These are phyloP conservation scores for Pholiota conissans DNA, from an alignment of 768 basidiomycete species.

Conservation along the genomic window DNA sequence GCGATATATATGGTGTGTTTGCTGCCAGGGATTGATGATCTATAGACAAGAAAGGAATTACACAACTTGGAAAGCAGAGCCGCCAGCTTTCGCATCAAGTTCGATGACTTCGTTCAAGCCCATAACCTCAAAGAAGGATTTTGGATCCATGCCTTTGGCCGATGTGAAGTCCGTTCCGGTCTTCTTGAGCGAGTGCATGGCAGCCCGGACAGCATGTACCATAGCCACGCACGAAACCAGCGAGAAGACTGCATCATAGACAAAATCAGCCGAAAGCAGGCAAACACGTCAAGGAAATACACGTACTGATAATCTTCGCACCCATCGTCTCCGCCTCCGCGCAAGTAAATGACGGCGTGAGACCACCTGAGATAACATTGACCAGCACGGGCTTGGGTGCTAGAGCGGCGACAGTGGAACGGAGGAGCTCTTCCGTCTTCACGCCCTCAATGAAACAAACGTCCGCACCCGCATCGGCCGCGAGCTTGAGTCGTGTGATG, in stretches of 20 bases:
- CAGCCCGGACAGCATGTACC: conserved; percentile 75
- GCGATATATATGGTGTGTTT: not conserved
- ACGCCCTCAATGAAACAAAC: conserved; percentile 84
- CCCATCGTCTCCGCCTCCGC: conserved; percentile 68
- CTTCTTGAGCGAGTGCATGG: conserved; percentile 73
- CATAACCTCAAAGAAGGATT: conserved; percentile 77
- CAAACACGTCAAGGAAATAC: not conserved
- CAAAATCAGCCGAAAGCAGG: not conserved
- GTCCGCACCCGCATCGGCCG: conserved; percentile 73
- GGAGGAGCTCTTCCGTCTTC: conserved; percentile 62
- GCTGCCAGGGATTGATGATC: not conserved
- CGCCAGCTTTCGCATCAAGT: conserved; percentile 59
- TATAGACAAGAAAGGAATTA: conserved; percentile 22
- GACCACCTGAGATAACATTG: conserved; percentile 77
- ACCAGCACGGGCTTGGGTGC: conserved; percentile 77
- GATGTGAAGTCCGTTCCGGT: conserved; percentile 71
- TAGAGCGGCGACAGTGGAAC: conserved; percentile 62
- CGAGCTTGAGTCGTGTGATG: conserved; percentile 61
- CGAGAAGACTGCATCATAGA: conserved; percentile 57
- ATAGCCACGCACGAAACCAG: conserved; percentile 76
- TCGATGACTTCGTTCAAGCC: conserved; percentile 55
- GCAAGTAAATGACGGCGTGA: conserved; percentile 73
- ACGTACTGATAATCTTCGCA: conserved; percentile 77
- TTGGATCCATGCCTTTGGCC: conserved; percentile 71
- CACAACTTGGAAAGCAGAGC: conserved; percentile 56